Conservation (phyloP, 352 stramenopile genomes). For the Phytophthora nicotianae region DNA sequence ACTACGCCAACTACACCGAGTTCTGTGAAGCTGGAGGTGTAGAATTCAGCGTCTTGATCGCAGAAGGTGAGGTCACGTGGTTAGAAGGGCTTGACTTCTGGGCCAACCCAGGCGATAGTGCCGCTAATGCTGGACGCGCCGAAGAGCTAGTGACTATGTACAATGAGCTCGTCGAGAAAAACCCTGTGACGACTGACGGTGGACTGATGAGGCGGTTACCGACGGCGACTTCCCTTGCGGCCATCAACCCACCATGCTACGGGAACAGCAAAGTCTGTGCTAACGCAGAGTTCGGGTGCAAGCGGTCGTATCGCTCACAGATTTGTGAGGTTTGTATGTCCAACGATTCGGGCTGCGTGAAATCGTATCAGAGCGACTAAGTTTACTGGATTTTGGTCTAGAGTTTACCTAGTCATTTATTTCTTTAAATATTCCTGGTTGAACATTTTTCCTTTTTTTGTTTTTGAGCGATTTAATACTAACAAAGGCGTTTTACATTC, state of each 20-base stretch:
- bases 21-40: constrained; percentile 61
- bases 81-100: constrained; percentile 68
- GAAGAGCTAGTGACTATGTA: constrained; percentile 58
- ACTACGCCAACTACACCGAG: constrained; percentile 56
- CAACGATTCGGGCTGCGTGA: constrained; percentile 26
- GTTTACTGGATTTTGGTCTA: not conserved
- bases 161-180: constrained; percentile 31
- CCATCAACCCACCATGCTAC: constrained; percentile 63
- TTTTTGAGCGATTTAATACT: too few species aligned
- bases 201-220: constrained; percentile 57
- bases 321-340: constrained; percentile 61
- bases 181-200: constrained; percentile 39
- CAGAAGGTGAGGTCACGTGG: constrained; percentile 32
- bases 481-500: too few species aligned
- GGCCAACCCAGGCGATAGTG: constrained; percentile 46
- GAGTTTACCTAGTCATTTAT: too few species aligned
- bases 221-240: constrained; percentile 37
- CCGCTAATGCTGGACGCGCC: constrained; percentile 52
- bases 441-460: too few species aligned
- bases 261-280: constrained; percentile 60
- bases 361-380: not conserved
- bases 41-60: constrained; percentile 52
- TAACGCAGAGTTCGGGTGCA: constrained; percentile 52
- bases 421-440: too few species aligned
- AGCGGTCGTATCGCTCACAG: constrained; percentile 57